phyloP scores from a whole-genome alignment of 345 rosid genomes.

The Hibiscus syriacus region DNA sequence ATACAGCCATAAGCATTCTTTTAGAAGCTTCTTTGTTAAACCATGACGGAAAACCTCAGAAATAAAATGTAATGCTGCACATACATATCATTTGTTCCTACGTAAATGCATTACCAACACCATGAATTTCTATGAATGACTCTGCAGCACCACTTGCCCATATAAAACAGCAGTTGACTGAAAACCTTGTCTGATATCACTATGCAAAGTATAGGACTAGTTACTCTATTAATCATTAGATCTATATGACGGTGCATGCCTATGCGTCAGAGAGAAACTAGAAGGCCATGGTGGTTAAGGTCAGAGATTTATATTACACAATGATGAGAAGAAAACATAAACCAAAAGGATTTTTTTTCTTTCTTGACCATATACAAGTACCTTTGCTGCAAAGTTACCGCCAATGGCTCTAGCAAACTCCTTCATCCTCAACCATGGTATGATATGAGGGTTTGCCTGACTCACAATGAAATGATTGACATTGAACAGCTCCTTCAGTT shows the following conservation, averaged over 20 bases:
- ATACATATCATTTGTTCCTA: background rate
- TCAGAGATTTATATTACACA: background rate
- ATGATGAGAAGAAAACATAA: background rate
- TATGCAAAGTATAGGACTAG: background rate
- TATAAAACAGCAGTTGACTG: background rate
- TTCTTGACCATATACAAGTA: constrained; percentile 16
- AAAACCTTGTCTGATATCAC: background rate
- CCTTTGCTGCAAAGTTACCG: constrained; percentile 99
- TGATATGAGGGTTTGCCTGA: constrained; percentile 98
- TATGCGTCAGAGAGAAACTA: background rate
- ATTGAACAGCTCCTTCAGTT: constrained; percentile 89
- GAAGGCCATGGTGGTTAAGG: background rate
- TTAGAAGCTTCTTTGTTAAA: background rate
- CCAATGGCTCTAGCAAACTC: constrained; percentile 79
- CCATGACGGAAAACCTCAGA: background rate
- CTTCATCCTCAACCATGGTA: constrained; percentile 73
- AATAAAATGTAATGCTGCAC: background rate
- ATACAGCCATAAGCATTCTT: background rate
- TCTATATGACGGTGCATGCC: background rate
- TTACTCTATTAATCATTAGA: background rate
- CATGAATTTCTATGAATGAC: background rate
- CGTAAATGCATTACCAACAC: background rate
- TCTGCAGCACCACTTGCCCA: background rate
- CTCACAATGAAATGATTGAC: constrained; percentile 97
- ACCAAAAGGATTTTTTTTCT: background rate